phyloP scores from a whole-genome alignment of 164 flowering plant species.

The Nymphaea thermarum region DNA sequence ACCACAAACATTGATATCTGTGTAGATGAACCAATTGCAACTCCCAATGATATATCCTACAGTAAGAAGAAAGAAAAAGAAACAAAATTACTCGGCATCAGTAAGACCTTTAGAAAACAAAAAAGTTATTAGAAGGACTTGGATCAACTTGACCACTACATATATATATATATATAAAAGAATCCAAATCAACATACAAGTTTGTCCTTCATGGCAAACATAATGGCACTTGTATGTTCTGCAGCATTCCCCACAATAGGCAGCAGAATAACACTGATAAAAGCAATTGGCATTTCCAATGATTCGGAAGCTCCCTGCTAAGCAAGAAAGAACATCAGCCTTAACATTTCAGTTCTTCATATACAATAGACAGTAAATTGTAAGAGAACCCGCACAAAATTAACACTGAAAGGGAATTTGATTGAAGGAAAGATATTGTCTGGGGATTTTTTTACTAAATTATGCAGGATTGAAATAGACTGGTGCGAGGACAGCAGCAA shows the following conservation, averaged over 20 bases:
- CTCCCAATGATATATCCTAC: conserved; percentile 60
- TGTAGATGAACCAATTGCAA: conserved; percentile 65
- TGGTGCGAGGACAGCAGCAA: too few species aligned
- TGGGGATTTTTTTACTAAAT: too few species aligned
- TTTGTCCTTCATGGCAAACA: conserved; percentile 77
- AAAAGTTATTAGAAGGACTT: neutral
- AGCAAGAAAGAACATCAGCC: neutral
- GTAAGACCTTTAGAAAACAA: neutral
- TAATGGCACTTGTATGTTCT: conserved; percentile 74
- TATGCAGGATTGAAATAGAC: too few species aligned
- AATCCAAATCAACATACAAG: conserved; percentile 23
- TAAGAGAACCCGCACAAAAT: too few species aligned
- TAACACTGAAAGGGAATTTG: too few species aligned
- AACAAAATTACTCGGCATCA: neutral
- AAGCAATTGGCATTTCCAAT: conserved; percentile 55
- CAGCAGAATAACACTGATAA: conserved; percentile 62
- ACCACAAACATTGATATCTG: conserved; percentile 73
- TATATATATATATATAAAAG: too few species aligned
- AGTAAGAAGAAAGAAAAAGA: conserved; percentile 3
- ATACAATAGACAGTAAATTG: too few species aligned
- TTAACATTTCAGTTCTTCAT: too few species aligned
- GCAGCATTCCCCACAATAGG: conserved; percentile 86
- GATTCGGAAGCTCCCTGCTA: conserved; percentile 50
- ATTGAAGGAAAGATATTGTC: too few species aligned
- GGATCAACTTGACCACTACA: too few species aligned